Evolutionary conservation across 345 rosid genomes (phyloP), one percentile per base, ranked within the genome.

Genomic region (Abelmoschus esculentus): DNA sequence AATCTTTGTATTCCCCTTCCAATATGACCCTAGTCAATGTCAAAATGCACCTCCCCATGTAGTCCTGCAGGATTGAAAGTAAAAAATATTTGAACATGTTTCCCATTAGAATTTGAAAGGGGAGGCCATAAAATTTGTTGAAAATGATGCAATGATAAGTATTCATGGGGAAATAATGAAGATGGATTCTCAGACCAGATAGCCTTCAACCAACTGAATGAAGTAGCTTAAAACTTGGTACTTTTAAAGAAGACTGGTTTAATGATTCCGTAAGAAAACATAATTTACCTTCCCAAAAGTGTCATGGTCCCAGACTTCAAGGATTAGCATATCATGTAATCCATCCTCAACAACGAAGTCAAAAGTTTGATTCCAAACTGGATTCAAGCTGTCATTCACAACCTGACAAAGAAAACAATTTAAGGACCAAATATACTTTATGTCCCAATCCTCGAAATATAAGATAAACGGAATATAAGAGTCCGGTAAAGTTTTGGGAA

Each of bases 331-430:
- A 59, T 96, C 99, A 70, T 96, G 99, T 59, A 92, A 82, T 71
- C 98, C 99, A 54, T 92, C 99, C 84, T 96, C 99, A 28, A 96
- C 92, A 58, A 96, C 96, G 61, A 96, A 92, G 80, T 96, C 99
- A 80, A 92, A 96, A 49, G 97, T 92, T 79, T 96, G 99, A 78
- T 92, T 87, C 99, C 99, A 96, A 42, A 89, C 91, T 1, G 99
- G 99, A 85, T 91, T 89, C 77, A 92, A 79, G 82, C 89, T 77
- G 72, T 96, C 86, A 73, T 92, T 89, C 72, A 92, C 96, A 38
- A 95, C 99, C 97, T 95, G 83, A 70, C 66, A 70, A 67, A 69
- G 42, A 71, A 72, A 67, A 65, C 56, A 31, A 60, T 31, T 34
- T 34, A 50, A 67, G 64, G 52, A 60, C 70, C 57, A 57, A 66